phyloP scores from a whole-genome alignment of 495 filamentous ascomycete species.

The Neurospora sp. region DNA sequence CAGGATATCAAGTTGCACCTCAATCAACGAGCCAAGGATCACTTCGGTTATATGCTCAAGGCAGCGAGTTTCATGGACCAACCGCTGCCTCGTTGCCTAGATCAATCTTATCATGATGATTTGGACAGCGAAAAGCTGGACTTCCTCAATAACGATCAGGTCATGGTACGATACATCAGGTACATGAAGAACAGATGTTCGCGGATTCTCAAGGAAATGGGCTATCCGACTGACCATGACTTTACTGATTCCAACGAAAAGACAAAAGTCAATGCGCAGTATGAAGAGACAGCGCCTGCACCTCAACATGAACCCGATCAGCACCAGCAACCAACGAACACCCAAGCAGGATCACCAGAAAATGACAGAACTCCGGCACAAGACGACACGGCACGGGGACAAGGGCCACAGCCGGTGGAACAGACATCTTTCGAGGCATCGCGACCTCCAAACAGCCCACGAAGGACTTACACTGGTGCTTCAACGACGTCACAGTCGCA shows the following conservation, averaged over 20 bases:
- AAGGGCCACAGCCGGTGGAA: background rate
- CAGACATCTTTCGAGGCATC: background rate
- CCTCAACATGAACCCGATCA: background rate
- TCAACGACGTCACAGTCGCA: background rate
- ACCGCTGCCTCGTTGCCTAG: conserved; percentile 1
- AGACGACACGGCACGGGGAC: background rate
- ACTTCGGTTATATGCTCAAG: conserved; percentile 1
- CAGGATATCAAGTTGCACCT: background rate
- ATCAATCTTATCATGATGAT: conserved; percentile 6
- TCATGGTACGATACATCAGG: conserved; percentile 1
- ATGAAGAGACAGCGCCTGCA: background rate
- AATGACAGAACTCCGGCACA: background rate
- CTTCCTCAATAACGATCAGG: conserved; percentile 1
- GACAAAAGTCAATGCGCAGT: background rate
- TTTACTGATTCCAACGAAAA: background rate
- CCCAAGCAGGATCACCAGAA: background rate
- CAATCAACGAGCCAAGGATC: background rate
- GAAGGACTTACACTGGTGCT: background rate
- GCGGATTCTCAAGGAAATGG: background rate
- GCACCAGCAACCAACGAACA: background rate
- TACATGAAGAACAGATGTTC: background rate
- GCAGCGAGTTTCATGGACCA: conserved; percentile 1
- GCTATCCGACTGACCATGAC: background rate
- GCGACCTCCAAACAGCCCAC: background rate
- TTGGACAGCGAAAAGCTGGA: background rate